These are phyloP conservation scores for Camellia japonica DNA, from an alignment of 148 eudicot species.

Conservation along the genomic window DNA sequence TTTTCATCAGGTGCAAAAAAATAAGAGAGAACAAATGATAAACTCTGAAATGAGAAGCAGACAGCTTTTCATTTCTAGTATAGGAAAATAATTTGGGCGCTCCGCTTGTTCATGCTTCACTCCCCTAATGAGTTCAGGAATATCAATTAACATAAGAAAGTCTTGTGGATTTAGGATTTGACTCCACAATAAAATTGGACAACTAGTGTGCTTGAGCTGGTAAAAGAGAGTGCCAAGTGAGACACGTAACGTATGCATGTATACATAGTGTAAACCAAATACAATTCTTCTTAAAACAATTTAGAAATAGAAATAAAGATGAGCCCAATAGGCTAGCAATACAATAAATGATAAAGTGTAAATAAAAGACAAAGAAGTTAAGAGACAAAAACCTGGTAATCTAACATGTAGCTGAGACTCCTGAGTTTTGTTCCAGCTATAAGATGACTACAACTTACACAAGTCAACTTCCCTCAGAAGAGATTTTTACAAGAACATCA, in stretches of 20 bases:
- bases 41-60: neutral
- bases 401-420: neutral
- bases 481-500: neutral
- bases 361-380: neutral
- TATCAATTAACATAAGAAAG: neutral
- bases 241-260: neutral
- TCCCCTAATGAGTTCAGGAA: neutral
- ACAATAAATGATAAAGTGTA: neutral
- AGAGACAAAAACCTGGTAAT: neutral
- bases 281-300: too few relatives aligned
- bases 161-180: too few relatives aligned
- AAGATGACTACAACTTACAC: neutral
- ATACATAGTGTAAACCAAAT: neutral
- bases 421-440: too few relatives aligned
- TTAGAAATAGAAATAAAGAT: neutral
- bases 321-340: neutral
- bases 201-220: neutral
- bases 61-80: neutral
- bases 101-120: neutral
- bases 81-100: neutral
- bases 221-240: neutral
- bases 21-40: neutral
- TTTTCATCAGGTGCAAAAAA: neutral
- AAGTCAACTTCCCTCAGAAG: neutral
- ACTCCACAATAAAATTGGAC: neutral